Percentiles rank a stretch among this genome's conserved stretches.
Evolutionary conservation across 257 asterid species (phyloP).

Genomic region (Gentiana macrophylla): DNA sequence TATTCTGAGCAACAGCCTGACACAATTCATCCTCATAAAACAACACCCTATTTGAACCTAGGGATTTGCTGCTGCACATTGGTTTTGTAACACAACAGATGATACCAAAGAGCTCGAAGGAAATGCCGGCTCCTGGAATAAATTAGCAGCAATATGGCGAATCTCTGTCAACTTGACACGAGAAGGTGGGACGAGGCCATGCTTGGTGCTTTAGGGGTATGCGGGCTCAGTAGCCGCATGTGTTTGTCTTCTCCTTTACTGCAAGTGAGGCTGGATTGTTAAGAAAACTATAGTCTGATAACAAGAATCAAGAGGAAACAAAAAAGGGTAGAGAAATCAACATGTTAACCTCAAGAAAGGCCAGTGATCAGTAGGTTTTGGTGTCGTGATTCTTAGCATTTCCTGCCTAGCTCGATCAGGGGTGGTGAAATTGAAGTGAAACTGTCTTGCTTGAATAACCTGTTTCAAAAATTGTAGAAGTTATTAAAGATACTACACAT

Average conservation of each 20-base stretch:
- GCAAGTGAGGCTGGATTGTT: conserved; percentile 15
- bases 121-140: conserved; percentile 57
- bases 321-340: not conserved
- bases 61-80: conserved; percentile 38
- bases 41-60: conserved; percentile 78
- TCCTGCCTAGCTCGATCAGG: conserved; percentile 85
- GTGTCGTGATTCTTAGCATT: conserved; percentile 70
- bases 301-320: not conserved
- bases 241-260: conserved; percentile 50
- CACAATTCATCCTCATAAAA: conserved; percentile 91
- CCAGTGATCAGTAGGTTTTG: conserved; percentile 77
- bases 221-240: conserved; percentile 39
- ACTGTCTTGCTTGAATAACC: conserved; percentile 83
- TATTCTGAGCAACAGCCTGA: conserved; percentile 96
- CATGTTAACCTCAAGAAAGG: conserved; percentile 53
- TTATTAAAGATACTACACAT: not conserved
- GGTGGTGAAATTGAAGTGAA: conserved; percentile 81
- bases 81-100: conserved; percentile 39
- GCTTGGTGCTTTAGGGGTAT: conserved; percentile 92
- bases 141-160: conserved; percentile 82
- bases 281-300: not conserved
- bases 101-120: conserved; percentile 58
- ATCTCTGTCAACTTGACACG: conserved; percentile 62
- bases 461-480: conserved; percentile 12
- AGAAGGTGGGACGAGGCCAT: conserved; percentile 76